phyloP scores from a whole-genome alignment of 2,329 filamentous ascomycete species.

The Epichloe coenophiala region DNA sequence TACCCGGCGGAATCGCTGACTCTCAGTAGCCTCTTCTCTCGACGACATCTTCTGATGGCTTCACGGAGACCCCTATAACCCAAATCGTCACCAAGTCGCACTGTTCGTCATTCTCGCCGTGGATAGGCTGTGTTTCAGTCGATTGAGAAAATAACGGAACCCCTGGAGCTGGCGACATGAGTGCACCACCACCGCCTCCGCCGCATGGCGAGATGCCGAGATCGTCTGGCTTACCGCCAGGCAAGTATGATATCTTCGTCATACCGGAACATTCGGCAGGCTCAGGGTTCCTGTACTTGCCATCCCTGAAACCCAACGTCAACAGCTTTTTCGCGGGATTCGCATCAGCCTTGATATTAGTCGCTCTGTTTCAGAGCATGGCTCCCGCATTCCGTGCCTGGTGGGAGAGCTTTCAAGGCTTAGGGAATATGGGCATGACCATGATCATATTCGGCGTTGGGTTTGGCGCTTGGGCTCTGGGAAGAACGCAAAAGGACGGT shows the following conservation, averaged over 20 bases:
- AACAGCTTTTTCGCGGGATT: slow-evolving; percentile 89
- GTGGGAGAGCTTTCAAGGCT: slow-evolving; percentile 56
- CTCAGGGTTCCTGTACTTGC: slow-evolving; percentile 85
- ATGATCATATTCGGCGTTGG: slow-evolving; percentile 61
- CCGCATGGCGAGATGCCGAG: slow-evolving; percentile 72
- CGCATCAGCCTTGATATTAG: slow-evolving; percentile 57
- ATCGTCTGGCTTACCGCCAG: slow-evolving; percentile 59
- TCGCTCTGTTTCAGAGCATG: slow-evolving; percentile 59
- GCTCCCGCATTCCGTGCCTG: slow-evolving; percentile 62
- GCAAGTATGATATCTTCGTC: slow-evolving; percentile 95
- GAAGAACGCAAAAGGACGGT: slow-evolving; percentile 23
- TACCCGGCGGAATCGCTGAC: slow-evolving; percentile 3
- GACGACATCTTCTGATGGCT: slow-evolving; percentile 14
- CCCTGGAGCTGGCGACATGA: slow-evolving; percentile 22
- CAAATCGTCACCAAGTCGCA: background rate
- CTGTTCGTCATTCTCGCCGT: background rate
- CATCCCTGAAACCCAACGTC: slow-evolving; percentile 69
- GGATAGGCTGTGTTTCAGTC: background rate
- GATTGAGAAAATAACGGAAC: background rate
- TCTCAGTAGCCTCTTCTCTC: slow-evolving; percentile 1
- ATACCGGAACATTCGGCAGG: slow-evolving; percentile 86
- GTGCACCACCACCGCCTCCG: slow-evolving; percentile 64
- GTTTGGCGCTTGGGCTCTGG: slow-evolving; percentile 58
- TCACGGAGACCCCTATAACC: slow-evolving; percentile 15
- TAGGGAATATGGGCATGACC: slow-evolving; percentile 60